Evolutionary conservation across 805 yeast genomes (phyloP), one percentile per base, ranked within the genome.

Genomic region (Tetrapisispora namnaoensis): DNA sequence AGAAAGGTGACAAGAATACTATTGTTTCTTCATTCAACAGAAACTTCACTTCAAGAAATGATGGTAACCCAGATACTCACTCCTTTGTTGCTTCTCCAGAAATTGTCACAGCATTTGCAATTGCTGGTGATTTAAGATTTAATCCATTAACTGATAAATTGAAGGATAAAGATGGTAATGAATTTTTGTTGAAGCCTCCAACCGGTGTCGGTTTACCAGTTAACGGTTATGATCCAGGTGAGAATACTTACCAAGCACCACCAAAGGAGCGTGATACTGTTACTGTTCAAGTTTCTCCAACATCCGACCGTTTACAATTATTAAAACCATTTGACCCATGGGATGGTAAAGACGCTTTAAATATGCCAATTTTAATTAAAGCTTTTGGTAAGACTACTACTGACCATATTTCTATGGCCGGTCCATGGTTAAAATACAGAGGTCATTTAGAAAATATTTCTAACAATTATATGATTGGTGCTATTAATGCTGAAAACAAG

Each of bases 391-490:
- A 91, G 81, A 90, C 97, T 71, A 91, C 99, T 65, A 91, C 99
- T 62, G 99, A 91, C 77, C 99, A 91, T 77, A 91, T 91, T 66
- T 91, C 98, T 66, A 90, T 88, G 95, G 99, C 99, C 68, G 99
- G 99, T 76, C 97, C 98, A 69, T 91, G 99, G 99, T 86, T 91
- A 80, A 91, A 91, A 78, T 91, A 91, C 91, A 87, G 97, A 80
- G 99, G 99, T 75, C 99, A 91, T 78, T 80, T 91, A 77, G 91
- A 89, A 78, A 91, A 91, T 83, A 93, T 91, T 69, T 89, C 97
- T 60, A 89, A 91, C 82, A 91, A 93, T 80, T 91, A 93, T 77
- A 90, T 91, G 96, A 91, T 91, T 78, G 99, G 99, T 78, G 98
- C 98, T 60, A 90, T 82, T 70, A 91, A 91, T 75, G 90, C 90